Conservation (phyloP, 2,329 filamentous ascomycete genomes). For the Alternaria rosae region DNA sequence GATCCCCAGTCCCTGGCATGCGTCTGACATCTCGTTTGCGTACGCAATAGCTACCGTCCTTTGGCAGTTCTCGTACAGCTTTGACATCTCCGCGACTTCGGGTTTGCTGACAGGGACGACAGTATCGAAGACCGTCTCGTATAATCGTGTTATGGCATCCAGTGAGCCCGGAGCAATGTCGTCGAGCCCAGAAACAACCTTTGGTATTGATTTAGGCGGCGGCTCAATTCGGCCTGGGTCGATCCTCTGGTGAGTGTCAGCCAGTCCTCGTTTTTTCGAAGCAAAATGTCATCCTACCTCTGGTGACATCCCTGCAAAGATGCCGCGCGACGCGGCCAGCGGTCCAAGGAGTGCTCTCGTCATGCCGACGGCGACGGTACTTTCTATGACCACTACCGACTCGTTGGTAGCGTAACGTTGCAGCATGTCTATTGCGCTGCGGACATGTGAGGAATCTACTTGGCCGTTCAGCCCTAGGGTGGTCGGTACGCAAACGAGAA, state of each 20-base stretch:
- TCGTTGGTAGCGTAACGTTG: slow-evolving; percentile 52
- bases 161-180: slow-evolving; percentile 48
- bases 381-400: slow-evolving; percentile 61
- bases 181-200: slow-evolving; percentile 61
- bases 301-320: slow-evolving; percentile 57
- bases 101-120: slow-evolving; percentile 60
- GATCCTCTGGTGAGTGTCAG: slow-evolving; percentile 48
- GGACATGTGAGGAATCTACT: slow-evolving; percentile 59
- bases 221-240: slow-evolving; percentile 57
- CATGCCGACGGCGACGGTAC: slow-evolving; percentile 61
- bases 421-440: slow-evolving; percentile 55
- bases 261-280: neutral
- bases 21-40: slow-evolving; percentile 65
- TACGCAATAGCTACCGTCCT: slow-evolving; percentile 64
- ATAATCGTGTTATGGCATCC: slow-evolving; percentile 55
- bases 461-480: slow-evolving; percentile 56
- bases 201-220: slow-evolving; percentile 57
- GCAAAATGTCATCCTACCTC: slow-evolving; percentile 40
- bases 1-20: slow-evolving; percentile 56
- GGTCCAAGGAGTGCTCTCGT: slow-evolving; percentile 60
- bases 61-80: slow-evolving; percentile 67
- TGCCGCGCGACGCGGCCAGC: slow-evolving; percentile 40
- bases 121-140: slow-evolving; percentile 57
- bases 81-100: slow-evolving; percentile 66
- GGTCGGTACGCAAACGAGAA: slow-evolving; percentile 63